phyloP scores from a whole-genome alignment of 2,329 filamentous ascomycete species.

The Nemania diffusa region DNA sequence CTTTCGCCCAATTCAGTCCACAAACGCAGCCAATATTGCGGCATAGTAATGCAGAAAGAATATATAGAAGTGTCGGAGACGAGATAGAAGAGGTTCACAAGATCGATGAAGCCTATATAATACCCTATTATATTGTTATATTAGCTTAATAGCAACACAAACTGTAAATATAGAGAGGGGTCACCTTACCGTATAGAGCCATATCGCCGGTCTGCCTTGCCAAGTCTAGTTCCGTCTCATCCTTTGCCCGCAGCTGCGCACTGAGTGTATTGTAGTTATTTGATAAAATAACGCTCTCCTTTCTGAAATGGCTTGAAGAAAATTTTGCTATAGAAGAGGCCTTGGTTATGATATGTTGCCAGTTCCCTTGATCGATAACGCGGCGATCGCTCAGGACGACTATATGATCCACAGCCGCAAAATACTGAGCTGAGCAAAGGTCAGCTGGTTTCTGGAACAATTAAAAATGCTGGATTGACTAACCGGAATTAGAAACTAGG shows the following conservation, averaged over 20 bases:
- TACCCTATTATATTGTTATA: slow-evolving; percentile 22
- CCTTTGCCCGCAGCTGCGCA: slow-evolving; percentile 21
- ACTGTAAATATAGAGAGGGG: too few relatives aligned
- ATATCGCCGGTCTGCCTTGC: slow-evolving; percentile 49
- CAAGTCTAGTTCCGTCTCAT: slow-evolving; percentile 36
- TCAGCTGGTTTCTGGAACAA: too few relatives aligned
- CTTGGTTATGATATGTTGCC: slow-evolving; percentile 50
- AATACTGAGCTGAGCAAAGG: slow-evolving; percentile 46
- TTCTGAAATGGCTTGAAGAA: slow-evolving; percentile 36
- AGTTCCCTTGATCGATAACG: slow-evolving; percentile 54
- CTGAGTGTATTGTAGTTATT: slow-evolving; percentile 12
- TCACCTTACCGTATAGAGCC: slow-evolving; percentile 52
- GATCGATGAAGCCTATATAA: slow-evolving; percentile 37
- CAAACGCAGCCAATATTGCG: slow-evolving; percentile 53
- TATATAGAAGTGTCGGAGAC: slow-evolving; percentile 41
- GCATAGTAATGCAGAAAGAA: slow-evolving; percentile 51
- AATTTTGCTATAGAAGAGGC: slow-evolving; percentile 50
- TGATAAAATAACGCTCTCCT: slow-evolving; percentile 1
- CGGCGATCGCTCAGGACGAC: slow-evolving; percentile 52
- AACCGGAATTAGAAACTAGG: slow-evolving; percentile 49
- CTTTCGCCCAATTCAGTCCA: slow-evolving; percentile 50
- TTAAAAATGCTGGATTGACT: too few relatives aligned
- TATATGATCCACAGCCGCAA: slow-evolving; percentile 55
- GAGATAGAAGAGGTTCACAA: slow-evolving; percentile 45
- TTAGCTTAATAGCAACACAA: neutral